Conservation (phyloP, 352 stramenopile species). For the Pythium rishiriense region DNA sequence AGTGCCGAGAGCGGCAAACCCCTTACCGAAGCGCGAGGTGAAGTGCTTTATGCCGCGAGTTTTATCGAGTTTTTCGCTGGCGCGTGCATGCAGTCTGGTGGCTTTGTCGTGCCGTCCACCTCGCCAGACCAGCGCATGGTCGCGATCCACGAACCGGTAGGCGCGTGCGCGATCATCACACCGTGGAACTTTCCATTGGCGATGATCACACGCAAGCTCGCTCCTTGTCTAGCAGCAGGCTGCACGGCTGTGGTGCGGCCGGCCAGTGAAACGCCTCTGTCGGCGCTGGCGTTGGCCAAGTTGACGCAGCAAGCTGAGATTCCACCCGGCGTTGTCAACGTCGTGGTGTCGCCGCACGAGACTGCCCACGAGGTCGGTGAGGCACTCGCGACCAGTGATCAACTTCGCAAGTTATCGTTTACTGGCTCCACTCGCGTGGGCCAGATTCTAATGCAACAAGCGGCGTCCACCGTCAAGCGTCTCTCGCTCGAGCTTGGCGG, state of each 20-base stretch:
- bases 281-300: constrained; percentile 90
- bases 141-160: constrained; percentile 90
- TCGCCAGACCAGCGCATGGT: constrained; percentile 62
- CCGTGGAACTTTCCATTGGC: constrained; percentile 99
- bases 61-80: constrained; percentile 98
- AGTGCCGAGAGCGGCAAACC: constrained; percentile 98
- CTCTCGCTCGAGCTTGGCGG: constrained; percentile 92
- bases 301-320: constrained; percentile 88
- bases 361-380: constrained; percentile 75
- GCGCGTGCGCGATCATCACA: constrained; percentile 95
- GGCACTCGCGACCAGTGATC: constrained; percentile 62
- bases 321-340: constrained; percentile 88
- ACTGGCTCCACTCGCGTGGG: constrained; percentile 87
- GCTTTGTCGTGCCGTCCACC: constrained; percentile 75
- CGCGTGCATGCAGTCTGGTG: constrained; percentile 89
- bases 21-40: constrained; percentile 89
- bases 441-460: constrained; percentile 78
- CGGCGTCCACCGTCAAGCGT: constrained; percentile 76
- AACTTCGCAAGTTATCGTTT: constrained; percentile 91
- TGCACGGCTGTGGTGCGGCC: constrained; percentile 97
- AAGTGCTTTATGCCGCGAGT: constrained; percentile 92
- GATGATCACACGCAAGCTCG: constrained; percentile 98
- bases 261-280: constrained; percentile 95
- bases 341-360: constrained; percentile 75
- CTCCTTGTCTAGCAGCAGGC: constrained; percentile 91